Base-by-base conservation (phyloP, 495 filamentous ascomycete genomes). In the Aspergillus mulundensis region DNA sequence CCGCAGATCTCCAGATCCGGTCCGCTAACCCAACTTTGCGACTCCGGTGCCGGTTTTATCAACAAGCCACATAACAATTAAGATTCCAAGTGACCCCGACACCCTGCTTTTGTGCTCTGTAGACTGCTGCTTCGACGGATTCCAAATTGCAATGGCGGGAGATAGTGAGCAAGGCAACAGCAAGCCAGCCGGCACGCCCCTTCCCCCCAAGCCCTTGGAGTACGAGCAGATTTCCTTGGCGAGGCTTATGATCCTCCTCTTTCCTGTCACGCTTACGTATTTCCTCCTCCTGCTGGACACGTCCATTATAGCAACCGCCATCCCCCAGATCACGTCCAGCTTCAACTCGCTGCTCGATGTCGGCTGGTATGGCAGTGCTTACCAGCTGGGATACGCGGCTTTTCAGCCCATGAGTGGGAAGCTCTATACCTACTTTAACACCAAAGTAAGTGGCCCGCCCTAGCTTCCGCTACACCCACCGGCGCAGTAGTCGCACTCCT, bases 381-480 rank as follows among this genome's bases (percentile, higher is more conserved):
- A 50, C n/a, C 36, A 18, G 28, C 23, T 49, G 15, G 41, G 21
- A 24, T 44, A 24, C 10, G 42, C 21, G 42, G 19, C 42, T 14
- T 12, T 81, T 34, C 77, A 79, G 53, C 74, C 77, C 7, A 62
- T 78, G 0, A 68, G 68, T 15, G 79, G 78, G 1, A 80, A 72
- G 44, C 32, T 81, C 12, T 82, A 77, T 54, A 67, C 61, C n/a
- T 61, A 75, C 23, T 78, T 79, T 43, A 23, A 41, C 0, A 52
- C 11, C 12, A 48, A 75, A 66, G 45, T 32, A 19, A n/a, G n/a
- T n/a, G 40, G 3, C 25, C 25, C 19, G 16, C 5, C 40, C n/a
- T 7, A 21, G 5, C 16, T 43, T n/a, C n/a, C n/a, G n/a, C n/a
- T n/a, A n/a, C n/a, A n/a, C n/a, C n/a, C n/a, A n/a, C n/a, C n/a